These are phyloP conservation scores for Mycosphaerella arachidis DNA, from an alignment of 2,329 filamentous ascomycete species.

Conservation along the genomic window DNA sequence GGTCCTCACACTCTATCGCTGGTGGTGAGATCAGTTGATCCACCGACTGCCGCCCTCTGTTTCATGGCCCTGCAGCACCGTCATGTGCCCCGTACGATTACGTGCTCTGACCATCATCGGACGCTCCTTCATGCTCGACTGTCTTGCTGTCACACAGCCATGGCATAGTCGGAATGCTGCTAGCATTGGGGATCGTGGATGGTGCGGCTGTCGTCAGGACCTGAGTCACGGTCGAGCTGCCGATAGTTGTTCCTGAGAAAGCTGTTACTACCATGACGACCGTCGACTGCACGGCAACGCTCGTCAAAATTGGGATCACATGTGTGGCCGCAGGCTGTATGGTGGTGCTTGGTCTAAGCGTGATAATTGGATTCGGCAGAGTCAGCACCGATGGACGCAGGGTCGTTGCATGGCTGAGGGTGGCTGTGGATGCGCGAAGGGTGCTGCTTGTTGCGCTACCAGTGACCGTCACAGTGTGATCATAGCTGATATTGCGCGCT, in stretches of 20 bases:
- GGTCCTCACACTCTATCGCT: background rate
- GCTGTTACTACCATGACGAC: constrained; percentile 14
- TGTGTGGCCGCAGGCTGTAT: constrained; percentile 6
- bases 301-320: constrained; percentile 9
- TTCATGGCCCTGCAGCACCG: background rate
- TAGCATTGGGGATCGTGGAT: background rate
- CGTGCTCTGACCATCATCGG: background rate
- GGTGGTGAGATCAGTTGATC: background rate
- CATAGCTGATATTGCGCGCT: constrained; percentile 8
- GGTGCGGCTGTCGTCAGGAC: background rate
- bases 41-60: background rate
- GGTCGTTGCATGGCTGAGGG: background rate
- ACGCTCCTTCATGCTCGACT: background rate
- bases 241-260: constrained; percentile 8
- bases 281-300: constrained; percentile 11
- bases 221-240: background rate
- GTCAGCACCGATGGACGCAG: background rate
- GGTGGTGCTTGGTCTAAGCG: constrained; percentile 3
- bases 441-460: background rate
- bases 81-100: too few species aligned
- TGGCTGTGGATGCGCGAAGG: background rate
- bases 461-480: constrained; percentile 10
- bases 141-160: background rate
- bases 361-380: background rate
- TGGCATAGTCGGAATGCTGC: background rate